phyloP scores from a whole-genome alignment of 306 rosid species.

The Begonia loranthoides region DNA sequence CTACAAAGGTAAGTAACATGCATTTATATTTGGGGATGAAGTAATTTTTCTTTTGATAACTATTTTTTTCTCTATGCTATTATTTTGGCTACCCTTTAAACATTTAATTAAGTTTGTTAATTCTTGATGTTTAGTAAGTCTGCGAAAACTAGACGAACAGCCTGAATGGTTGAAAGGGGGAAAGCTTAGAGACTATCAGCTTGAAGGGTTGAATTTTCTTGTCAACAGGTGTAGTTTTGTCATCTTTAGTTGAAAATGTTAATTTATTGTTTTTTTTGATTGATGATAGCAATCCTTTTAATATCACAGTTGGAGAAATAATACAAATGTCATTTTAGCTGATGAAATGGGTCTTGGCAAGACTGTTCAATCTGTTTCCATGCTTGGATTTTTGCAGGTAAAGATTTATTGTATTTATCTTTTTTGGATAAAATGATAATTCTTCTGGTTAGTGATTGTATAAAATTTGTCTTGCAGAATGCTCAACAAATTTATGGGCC shows the following conservation, averaged over 20 bases:
- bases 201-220: slow-evolving; percentile 98
- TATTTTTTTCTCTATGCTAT: neutral
- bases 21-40: slow-evolving; percentile 5
- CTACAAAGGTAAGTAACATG: neutral
- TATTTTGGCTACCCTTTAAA: neutral
- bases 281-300: slow-evolving; percentile 17
- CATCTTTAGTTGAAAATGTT: slow-evolving; percentile 1
- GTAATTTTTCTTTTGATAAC: neutral
- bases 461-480: slow-evolving; percentile 35
- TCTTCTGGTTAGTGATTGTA: neutral
- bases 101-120: neutral
- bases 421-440: neutral
- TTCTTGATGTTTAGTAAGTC: slow-evolving; percentile 54
- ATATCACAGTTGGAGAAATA: slow-evolving; percentile 88
- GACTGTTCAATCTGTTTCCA: slow-evolving; percentile 96
- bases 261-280: neutral
- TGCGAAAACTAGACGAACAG: slow-evolving; percentile 95
- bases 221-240: slow-evolving; percentile 61
- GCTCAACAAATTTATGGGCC: slow-evolving; percentile 96
- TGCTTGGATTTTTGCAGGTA: slow-evolving; percentile 99
- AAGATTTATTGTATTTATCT: slow-evolving; percentile 10
- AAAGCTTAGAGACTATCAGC: slow-evolving; percentile 98
- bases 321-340: slow-evolving; percentile 97
- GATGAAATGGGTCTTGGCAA: slow-evolving; percentile 99
- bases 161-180: slow-evolving; percentile 99